phyloP scores from a whole-genome alignment of 768 basidiomycete species.

The Rhizopogon rudus region DNA sequence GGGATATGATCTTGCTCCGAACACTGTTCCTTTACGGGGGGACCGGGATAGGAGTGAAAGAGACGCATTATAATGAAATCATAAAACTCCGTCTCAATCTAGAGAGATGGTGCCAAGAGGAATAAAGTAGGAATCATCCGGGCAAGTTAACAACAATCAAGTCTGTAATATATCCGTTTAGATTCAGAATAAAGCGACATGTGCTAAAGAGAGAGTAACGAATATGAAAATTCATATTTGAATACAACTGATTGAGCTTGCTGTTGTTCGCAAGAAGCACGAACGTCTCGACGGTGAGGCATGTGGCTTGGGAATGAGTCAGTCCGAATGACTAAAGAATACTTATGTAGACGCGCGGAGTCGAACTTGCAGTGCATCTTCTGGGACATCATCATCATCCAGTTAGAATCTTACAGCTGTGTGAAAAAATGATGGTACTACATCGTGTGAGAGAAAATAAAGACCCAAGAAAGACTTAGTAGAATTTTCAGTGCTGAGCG shows the following conservation, averaged over 20 bases:
- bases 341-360: too few species aligned
- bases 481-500: too few species aligned
- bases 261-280: too few species aligned
- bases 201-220: neutral
- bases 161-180: constrained; percentile 6
- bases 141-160: neutral
- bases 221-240: neutral
- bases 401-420: constrained; percentile 8
- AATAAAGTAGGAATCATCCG: neutral
- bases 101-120: constrained; percentile 1
- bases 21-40: constrained; percentile 15
- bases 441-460: too few species aligned
- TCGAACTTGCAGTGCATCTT: constrained; percentile 15
- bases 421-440: too few species aligned
- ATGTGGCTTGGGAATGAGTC: too few species aligned
- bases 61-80: constrained; percentile 18
- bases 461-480: too few species aligned
- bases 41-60: constrained; percentile 7
- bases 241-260: too few species aligned
- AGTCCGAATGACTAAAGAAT: too few species aligned
- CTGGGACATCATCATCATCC: constrained; percentile 20
- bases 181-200: neutral
- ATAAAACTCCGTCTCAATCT: constrained; percentile 25
- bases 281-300: too few species aligned
- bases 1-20: constrained; percentile 4